These are phyloP conservation scores for Kodamaea alishanica DNA, from an alignment of 1,139 yeast species.

Conservation along the genomic window DNA sequence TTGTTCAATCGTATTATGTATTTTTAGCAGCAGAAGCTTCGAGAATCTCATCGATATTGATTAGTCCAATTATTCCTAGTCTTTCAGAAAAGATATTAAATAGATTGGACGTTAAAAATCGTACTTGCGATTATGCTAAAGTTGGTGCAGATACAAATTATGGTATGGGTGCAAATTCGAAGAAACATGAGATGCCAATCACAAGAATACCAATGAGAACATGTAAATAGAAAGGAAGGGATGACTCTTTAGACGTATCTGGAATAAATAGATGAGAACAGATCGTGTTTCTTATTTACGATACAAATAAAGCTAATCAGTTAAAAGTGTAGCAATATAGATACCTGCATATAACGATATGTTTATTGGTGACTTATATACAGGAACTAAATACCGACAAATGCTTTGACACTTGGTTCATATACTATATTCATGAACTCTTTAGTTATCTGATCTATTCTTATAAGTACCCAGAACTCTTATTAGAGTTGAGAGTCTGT, in stretches of 20 bases:
- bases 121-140: constrained; percentile 35
- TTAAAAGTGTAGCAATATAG: too few relatives aligned
- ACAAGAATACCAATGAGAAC: constrained; percentile 22
- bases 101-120: constrained; percentile 53
- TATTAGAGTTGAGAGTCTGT: too few relatives aligned
- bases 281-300: constrained; percentile 2
- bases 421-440: too few relatives aligned
- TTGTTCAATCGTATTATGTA: constrained; percentile 51
- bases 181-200: constrained; percentile 25
- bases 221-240: constrained; percentile 7
- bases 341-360: too few relatives aligned
- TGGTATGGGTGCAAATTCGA: constrained; percentile 36
- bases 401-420: too few relatives aligned
- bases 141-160: constrained; percentile 51
- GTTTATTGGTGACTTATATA: too few relatives aligned
- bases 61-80: constrained; percentile 71
- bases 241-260: neutral
- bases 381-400: too few relatives aligned
- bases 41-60: constrained; percentile 62
- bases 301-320: neutral
- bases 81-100: constrained; percentile 58
- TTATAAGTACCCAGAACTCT: too few relatives aligned
- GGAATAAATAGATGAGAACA: neutral
- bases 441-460: too few relatives aligned
- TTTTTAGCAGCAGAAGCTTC: constrained; percentile 67